Evolutionary conservation across 495 filamentous ascomycete genomes (phyloP).

Genomic region (Extremus antarcticus): DNA sequence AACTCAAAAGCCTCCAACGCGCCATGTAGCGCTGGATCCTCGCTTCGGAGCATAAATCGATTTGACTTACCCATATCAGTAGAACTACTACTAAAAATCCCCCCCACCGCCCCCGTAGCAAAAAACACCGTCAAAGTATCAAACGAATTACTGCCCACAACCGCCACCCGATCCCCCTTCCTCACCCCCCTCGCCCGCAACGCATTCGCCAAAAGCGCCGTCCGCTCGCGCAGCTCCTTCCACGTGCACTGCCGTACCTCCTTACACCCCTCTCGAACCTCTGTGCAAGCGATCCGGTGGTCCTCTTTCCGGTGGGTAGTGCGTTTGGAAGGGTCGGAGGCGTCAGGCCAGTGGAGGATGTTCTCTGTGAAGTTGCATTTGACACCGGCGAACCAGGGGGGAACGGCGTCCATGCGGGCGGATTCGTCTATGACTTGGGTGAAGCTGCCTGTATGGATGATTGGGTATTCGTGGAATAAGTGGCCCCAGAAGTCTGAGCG

Average conservation of each 20-base stretch:
- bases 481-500: constrained; percentile 57
- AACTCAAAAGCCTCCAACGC: no score
- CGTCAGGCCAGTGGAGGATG: constrained; percentile 40
- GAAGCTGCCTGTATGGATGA: constrained; percentile 43
- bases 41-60: no score
- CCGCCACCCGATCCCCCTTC: constrained; percentile 60
- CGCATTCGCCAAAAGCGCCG: constrained; percentile 47
- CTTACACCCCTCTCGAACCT: constrained; percentile 57
- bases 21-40: no score
- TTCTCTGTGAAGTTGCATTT: constrained; percentile 56
- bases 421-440: constrained; percentile 49
- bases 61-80: constrained; percentile 47
- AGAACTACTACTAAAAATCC: constrained; percentile 56
- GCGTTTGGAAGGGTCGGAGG: constrained; percentile 23
- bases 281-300: constrained; percentile 53
- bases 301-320: constrained; percentile 54
- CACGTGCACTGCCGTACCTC: constrained; percentile 51
- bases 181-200: constrained; percentile 51
- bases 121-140: constrained; percentile 59
- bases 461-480: constrained; percentile 44
- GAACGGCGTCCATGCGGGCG: constrained; percentile 55
- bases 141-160: constrained; percentile 61
- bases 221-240: constrained; percentile 45
- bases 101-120: constrained; percentile 55
- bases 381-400: constrained; percentile 58